Evolutionary conservation across 345 rosid species (phyloP).

Genomic region (Camelina neglecta): DNA sequence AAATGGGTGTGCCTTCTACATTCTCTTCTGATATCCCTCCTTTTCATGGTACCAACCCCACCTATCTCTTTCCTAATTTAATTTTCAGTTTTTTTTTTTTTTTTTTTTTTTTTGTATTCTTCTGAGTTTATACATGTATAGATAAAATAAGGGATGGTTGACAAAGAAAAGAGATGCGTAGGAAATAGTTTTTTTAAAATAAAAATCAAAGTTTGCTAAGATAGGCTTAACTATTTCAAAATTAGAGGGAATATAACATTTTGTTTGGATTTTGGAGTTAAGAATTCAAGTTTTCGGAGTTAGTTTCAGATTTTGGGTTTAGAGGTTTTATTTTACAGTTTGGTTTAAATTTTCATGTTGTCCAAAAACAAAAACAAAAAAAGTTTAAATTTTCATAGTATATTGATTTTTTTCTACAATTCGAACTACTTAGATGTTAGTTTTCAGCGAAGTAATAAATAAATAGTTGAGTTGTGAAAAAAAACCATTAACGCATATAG

Average conservation of each 20-base stretch:
- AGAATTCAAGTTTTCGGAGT: neutral
- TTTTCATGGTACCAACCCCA: conserved; percentile 53
- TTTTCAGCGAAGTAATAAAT: too few species aligned
- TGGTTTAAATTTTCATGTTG: too few species aligned
- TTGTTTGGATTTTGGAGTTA: too few species aligned
- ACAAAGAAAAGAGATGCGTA: neutral
- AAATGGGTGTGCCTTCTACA: conserved; percentile 60
- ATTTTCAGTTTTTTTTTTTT: neutral
- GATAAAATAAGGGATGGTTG: neutral
- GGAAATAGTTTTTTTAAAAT: too few species aligned
- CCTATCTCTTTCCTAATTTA: neutral
- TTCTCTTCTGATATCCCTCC: conserved; percentile 46
- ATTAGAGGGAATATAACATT: neutral
- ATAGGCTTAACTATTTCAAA: neutral
- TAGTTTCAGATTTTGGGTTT: neutral
- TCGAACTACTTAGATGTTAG: too few species aligned
- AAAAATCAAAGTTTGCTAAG: neutral
- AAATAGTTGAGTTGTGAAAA: too few species aligned
- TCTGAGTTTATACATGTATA: neutral
- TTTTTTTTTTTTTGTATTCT: neutral
- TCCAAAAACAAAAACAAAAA: too few species aligned
- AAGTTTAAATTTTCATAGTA: too few species aligned
- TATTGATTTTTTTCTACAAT: too few species aligned
- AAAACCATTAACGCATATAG: too few species aligned
- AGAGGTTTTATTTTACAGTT: too few species aligned